Evolutionary conservation across 371 early-diverging fungal species (phyloP), one percentile per base, ranked within the genome.

Genomic region (Conidiobolus coronatus): DNA sequence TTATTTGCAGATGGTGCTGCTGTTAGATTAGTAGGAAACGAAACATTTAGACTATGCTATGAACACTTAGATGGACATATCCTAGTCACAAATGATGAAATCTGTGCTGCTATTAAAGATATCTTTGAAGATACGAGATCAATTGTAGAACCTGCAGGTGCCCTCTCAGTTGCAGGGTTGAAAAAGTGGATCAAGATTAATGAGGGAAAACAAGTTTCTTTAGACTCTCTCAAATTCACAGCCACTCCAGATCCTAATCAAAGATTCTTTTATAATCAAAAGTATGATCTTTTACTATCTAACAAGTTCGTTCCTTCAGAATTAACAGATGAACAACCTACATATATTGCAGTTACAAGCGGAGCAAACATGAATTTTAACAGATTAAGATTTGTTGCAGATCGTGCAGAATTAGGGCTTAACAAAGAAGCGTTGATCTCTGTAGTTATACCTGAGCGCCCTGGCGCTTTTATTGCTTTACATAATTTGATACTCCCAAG

Each of bases 351-450:
- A 9, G 71, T 91, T 48, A 65, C 80, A 36, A 78, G 79, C 11
- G 96, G 96, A 14, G 96, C 96, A 43, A 96, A 96, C 64, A 92
- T 93, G 77, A 88, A 93, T 65, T 96, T 93, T 71, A 88, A 90
- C 57, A 77, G 92, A 3, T 66, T 96, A 15, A 71, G 92, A 18
- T 94, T 92, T 53, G 91, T 96, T 12, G 87, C 89, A 14, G 93
- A 93, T 56, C 80, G 92, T 45, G 86, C 93, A 0, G 77, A 80
- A 11, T 58, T 93, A 12, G 94, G 96, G 50, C 90, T 92, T 58
- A 64, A 77, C 34, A 65, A 66, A 20, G 96, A 95, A 56, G 91
- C 81, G 0, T 70, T 96, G n/a, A 65, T 89, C 39, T 76, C 78
- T 1, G 86, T 83, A 8, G 72, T 75, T n/a, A 80, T 93, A 37